A percentile compares a stretch with the other conserved stretches of the same genome.
Conservation (phyloP, 1,284 basidiomycete genomes). For the Pseudozyma thailandica region DNA sequence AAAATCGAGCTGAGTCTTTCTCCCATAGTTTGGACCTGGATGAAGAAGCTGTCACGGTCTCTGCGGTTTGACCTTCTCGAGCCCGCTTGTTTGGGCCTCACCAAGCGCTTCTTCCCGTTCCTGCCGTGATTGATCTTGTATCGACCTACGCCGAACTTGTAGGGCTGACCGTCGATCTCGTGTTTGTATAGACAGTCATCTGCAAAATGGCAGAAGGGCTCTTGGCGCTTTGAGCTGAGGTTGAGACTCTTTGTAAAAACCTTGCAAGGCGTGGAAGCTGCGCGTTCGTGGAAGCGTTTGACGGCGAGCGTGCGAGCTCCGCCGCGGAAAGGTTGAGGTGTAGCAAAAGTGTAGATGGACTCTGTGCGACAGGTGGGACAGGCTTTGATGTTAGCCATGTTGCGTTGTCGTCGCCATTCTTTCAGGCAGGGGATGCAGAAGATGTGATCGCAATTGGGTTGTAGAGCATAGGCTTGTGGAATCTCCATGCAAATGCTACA, state of each 20-base stretch:
- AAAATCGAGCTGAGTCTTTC: conserved; percentile 12
- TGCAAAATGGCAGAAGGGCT: conserved; percentile 37
- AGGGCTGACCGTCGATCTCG: conserved; percentile 23
- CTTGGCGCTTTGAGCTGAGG: conserved; percentile 9
- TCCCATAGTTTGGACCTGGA: conserved; percentile 3
- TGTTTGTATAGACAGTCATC: conserved; percentile 44
- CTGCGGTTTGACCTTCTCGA: not conserved
- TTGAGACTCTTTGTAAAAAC: conserved; percentile 32
- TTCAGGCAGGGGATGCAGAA: conserved; percentile 44
- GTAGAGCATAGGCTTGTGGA: conserved; percentile 34
- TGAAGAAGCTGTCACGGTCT: conserved; percentile 5
- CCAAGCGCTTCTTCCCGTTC: not conserved
- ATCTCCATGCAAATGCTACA: conserved; percentile 51
- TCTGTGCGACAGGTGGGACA: conserved; percentile 41
- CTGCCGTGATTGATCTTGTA: conserved; percentile 1
- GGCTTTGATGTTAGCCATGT: conserved; percentile 23
- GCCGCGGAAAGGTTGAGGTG: conserved; percentile 18
- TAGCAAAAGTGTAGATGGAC: conserved; percentile 34
- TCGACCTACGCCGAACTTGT: conserved; percentile 18
- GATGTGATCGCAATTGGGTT: conserved; percentile 41
- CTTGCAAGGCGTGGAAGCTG: conserved; percentile 29
- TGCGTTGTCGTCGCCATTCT: conserved; percentile 27
- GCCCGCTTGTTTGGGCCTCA: not conserved
- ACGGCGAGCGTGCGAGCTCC: conserved; percentile 17
- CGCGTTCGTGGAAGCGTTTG: conserved; percentile 22